Conservation (phyloP, 768 basidiomycete species). For the Serendipita sp. region DNA sequence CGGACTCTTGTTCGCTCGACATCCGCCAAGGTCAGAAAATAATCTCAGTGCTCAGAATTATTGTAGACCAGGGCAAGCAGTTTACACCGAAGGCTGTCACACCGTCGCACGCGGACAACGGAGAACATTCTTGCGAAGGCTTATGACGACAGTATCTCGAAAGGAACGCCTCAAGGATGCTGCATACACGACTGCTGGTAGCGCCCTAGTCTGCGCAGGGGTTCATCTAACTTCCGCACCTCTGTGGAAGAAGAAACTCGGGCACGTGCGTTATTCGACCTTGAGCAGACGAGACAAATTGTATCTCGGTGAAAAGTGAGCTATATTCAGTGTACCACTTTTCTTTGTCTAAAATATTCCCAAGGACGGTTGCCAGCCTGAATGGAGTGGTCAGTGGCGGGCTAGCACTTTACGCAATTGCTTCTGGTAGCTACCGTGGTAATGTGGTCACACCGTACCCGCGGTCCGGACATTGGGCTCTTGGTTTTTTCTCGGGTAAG, state of each 20-base stretch:
- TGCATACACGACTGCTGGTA: not conserved
- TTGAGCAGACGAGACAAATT: not conserved
- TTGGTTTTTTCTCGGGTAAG: not conserved
- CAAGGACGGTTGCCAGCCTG: not conserved
- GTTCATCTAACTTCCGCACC: not conserved
- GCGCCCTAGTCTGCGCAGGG: not conserved
- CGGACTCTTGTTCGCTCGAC: too few relatives aligned
- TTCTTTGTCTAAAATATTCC: not conserved
- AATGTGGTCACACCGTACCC: not conserved
- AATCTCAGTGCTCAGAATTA: too few relatives aligned
- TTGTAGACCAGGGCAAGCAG: too few relatives aligned
- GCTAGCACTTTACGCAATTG: not conserved
- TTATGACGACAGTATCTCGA: too few relatives aligned
- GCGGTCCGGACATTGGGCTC: not conserved
- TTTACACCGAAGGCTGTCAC: too few relatives aligned
- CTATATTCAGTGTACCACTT: not conserved
- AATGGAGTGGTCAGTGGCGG: constrained; percentile 1
- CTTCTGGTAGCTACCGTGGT: not conserved
- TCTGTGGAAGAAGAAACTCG: not conserved
- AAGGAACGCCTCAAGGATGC: not conserved
- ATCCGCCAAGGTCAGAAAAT: too few relatives aligned
- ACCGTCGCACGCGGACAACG: too few relatives aligned
- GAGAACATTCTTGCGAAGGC: too few relatives aligned
- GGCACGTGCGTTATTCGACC: not conserved
- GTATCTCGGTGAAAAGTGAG: constrained; percentile 2